These are phyloP conservation scores for Fraxinus latifolia DNA, from an alignment of 305 asterid species.

Conservation along the genomic window DNA sequence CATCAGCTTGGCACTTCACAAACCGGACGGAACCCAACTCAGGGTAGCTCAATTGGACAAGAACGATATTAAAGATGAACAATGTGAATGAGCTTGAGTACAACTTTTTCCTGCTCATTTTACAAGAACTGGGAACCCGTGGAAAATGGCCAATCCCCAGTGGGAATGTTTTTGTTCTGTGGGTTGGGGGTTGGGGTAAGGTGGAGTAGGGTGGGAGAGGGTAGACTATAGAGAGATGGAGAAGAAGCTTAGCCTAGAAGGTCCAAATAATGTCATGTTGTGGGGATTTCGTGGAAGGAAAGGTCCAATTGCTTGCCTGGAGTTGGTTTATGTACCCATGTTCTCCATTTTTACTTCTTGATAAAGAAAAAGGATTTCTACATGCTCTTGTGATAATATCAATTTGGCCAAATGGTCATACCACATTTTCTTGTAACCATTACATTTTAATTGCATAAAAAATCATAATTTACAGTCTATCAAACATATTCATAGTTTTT, in stretches of 20 bases:
- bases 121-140: background rate
- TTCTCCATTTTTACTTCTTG: background rate
- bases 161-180: background rate
- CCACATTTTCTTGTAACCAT: background rate
- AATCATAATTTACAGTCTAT: background rate
- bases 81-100: conserved; percentile 20
- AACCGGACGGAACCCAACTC: conserved; percentile 30
- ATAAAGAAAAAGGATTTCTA: background rate
- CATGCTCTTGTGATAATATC: background rate
- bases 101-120: conserved; percentile 38
- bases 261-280: background rate
- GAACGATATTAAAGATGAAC: background rate
- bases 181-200: background rate
- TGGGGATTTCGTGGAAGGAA: background rate
- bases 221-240: background rate
- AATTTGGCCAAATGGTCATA: background rate
- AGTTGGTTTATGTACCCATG: background rate
- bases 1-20: conserved; percentile 41
- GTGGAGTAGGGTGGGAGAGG: background rate
- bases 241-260: background rate
- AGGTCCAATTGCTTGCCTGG: background rate
- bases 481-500: background rate
- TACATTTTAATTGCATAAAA: background rate
- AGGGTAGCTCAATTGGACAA: conserved; percentile 29
- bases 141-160: background rate